These are phyloP conservation scores for Eleusine indica DNA, from an alignment of 176 grass and related monocot genomes.

Conservation along the genomic window DNA sequence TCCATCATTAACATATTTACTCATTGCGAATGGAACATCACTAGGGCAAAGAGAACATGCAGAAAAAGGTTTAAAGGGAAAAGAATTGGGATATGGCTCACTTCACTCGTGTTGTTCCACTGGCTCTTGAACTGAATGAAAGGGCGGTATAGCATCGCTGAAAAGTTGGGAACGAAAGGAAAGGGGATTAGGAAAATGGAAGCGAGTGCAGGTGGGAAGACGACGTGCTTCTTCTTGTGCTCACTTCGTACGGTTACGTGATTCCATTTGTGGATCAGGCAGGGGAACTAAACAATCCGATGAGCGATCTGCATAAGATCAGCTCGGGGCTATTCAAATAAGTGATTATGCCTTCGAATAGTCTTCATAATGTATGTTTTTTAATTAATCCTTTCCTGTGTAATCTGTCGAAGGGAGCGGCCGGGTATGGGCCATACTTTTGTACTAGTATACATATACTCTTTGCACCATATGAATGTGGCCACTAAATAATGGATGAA, in stretches of 20 bases:
- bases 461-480: neutral
- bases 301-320: constrained; percentile 18
- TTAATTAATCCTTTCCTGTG: neutral
- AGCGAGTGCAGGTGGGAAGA: constrained; percentile 30
- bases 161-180: constrained; percentile 42
- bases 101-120: constrained; percentile 13
- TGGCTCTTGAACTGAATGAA: constrained; percentile 61
- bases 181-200: neutral
- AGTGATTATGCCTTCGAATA: neutral
- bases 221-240: constrained; percentile 39
- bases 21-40: constrained; percentile 31
- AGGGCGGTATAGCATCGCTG: constrained; percentile 23
- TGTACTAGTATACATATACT: neutral
- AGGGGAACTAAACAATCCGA: constrained; percentile 34
- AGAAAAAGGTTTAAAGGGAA: neutral
- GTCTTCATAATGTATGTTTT: neutral
- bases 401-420: neutral
- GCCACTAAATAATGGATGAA: too few species aligned
- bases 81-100: constrained; percentile 25
- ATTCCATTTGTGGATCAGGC: constrained; percentile 32
- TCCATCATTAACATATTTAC: constrained; percentile 35
- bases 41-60: constrained; percentile 14
- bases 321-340: neutral
- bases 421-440: too few species aligned
- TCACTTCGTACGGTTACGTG: constrained; percentile 11